A percentile compares a stretch with the other conserved stretches of the same genome.
Evolutionary conservation across 2,329 filamentous ascomycete genomes (phyloP).

Genomic region (Penicillium brevicompactum): DNA sequence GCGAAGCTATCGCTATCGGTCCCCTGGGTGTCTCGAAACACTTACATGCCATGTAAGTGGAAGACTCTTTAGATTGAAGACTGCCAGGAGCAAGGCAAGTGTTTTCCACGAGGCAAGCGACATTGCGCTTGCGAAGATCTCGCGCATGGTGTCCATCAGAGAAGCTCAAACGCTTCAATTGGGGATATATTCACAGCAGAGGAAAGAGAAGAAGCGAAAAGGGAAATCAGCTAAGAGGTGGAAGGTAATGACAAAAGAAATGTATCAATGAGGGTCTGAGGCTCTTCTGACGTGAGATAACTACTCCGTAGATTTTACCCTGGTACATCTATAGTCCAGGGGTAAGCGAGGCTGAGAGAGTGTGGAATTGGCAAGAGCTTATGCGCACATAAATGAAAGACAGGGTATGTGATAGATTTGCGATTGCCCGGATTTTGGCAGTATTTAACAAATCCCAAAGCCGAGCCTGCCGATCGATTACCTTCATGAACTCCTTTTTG

Average conservation of each 20-base stretch:
- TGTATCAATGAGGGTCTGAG: background rate
- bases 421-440: background rate
- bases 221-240: background rate
- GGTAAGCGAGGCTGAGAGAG: background rate
- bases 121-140: conserved; percentile 21
- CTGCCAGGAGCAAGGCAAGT: conserved; percentile 38
- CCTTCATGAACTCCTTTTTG: background rate
- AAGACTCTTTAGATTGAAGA: conserved; percentile 42
- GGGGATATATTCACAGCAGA: background rate
- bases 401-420: background rate
- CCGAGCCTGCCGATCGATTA: background rate
- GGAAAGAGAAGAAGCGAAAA: background rate
- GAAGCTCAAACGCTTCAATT: conserved; percentile 17
- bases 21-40: background rate
- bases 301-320: background rate
- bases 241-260: background rate
- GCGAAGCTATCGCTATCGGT: background rate
- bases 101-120: conserved; percentile 37
- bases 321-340: background rate
- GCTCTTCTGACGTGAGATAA: background rate
- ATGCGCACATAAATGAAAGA: background rate
- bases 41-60: conserved; percentile 46
- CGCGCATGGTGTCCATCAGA: conserved; percentile 26
- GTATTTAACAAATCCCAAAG: background rate
- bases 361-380: background rate